Evolutionary conservation across 345 rosid species (phyloP).

Genomic region (Stellera chamaejasme): DNA sequence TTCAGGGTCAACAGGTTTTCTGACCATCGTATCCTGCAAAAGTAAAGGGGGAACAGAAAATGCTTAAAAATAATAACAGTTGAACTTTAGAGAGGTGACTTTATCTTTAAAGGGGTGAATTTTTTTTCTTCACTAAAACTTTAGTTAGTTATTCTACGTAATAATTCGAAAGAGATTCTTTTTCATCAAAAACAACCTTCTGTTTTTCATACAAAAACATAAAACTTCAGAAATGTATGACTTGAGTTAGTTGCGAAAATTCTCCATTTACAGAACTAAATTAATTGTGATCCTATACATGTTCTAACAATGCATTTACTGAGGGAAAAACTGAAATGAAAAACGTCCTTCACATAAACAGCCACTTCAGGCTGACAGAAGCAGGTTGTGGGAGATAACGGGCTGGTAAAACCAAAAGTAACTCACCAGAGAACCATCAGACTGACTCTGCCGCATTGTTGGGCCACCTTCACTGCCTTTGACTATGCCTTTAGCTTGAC

Average conservation of each 20-base stretch:
- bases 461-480: slow-evolving; percentile 31
- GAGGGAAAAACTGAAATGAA: background rate
- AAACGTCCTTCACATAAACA: background rate
- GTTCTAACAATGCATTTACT: background rate
- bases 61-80: background rate
- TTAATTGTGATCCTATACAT: no score
- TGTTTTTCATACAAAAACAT: no score
- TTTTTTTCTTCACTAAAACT: no score
- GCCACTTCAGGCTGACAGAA: background rate
- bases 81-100: no score
- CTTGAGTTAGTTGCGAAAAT: no score
- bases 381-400: background rate
- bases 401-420: background rate
- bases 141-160: no score
- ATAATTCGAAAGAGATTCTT: no score
- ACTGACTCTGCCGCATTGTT: slow-evolving; percentile 75
- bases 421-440: slow-evolving; percentile 97
- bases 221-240: no score
- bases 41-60: background rate
- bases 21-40: slow-evolving; percentile 67
- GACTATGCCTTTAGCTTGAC: slow-evolving; percentile 60
- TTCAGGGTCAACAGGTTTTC: slow-evolving; percentile 85
- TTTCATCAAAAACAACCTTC: no score
- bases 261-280: no score
- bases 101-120: no score